Conservation (phyloP, 75 land plant species). For the Selaginella tamariscina region DNA sequence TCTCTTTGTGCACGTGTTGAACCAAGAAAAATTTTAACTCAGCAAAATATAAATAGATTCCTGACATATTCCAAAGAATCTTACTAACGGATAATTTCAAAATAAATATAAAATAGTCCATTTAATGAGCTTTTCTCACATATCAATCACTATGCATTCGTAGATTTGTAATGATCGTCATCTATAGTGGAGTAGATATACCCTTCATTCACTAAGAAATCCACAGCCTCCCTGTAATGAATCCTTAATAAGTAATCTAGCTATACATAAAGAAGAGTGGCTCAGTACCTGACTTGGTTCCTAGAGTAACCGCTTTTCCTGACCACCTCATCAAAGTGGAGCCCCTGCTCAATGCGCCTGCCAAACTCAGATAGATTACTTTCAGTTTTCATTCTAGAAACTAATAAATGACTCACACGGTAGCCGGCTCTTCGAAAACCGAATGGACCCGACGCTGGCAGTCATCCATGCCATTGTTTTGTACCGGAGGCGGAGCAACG, state of each 20-base stretch:
- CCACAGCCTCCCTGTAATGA: conserved; percentile 44
- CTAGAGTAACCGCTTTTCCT: conserved; percentile 30
- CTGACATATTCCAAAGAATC: too few species aligned
- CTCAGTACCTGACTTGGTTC: conserved; percentile 37
- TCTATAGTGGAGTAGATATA: conserved; percentile 57
- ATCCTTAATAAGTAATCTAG: conserved; percentile 25
- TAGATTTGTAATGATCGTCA: conserved; percentile 58
- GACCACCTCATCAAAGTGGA: conserved; percentile 43
- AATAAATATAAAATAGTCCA: too few species aligned
- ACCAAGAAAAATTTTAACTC: too few species aligned
- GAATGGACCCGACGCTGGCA: conserved; percentile 32
- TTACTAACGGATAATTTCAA: too few species aligned
- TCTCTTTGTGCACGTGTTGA: too few species aligned
- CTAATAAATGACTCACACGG: conserved; percentile 24
- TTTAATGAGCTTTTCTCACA: too few species aligned
- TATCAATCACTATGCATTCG: conserved; percentile 36
- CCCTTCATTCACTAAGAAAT: conserved; percentile 40
- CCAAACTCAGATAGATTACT: conserved; percentile 13
- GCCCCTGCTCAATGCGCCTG: conserved; percentile 45
- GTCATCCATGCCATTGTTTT: conserved; percentile 24
- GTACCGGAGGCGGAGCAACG: conserved; percentile 16
- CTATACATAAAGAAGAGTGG: not conserved
- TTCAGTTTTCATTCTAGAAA: too few species aligned
- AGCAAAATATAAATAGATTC: too few species aligned
- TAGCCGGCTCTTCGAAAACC: conserved; percentile 41